Evolutionary conservation across 2,329 filamentous ascomycete genomes (phyloP), one percentile per base, ranked within the genome.

Genomic region (Fusarium falciforme): DNA sequence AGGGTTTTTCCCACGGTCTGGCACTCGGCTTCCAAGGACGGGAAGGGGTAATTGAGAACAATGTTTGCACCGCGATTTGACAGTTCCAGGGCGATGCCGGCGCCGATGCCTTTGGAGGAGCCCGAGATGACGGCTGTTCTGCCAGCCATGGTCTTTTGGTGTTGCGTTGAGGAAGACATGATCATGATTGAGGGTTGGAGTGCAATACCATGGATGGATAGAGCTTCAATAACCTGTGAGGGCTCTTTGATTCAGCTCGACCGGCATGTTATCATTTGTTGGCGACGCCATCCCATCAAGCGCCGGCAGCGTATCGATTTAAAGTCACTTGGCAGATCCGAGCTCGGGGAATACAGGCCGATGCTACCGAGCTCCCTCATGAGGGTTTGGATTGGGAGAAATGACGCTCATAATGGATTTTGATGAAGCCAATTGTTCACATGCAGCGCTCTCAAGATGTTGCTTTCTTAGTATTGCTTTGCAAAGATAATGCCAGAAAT

Each of bases 11-110:
- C 64, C 35, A 66, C 44, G 20, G 64, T 38, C n/a, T 61, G 55
- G 20, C 64, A 61, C 29, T 66, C 64, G 14, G 49, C 42, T 44
- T 47, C 52, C 47, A 61, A 17, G 27, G 58, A 61, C n/a, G 36
- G 36, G 20, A 47, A 61, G 14, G 64, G 64, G 29, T 66, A 61
- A 36, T 70, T 70, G 60, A 70, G 29, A 36, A 64, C 64, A 16
- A 55, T 60, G 17, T 42, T 31, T n/a, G 67, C 64, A 8, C 67
- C 67, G 22, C 67, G 67, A 9, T 54, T 35, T 6, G 67, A 59
- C 20, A 71, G 65, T 61, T 67, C 65, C 2, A 52, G 20, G 14
- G 65, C 59, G 40, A 67, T 63, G n/a, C 59, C 65, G 12, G 54
- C 54, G 33, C 54, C 54, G 31, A 58, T 58, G 16, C 54, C 54